phyloP scores from a whole-genome alignment of 768 basidiomycete species.

The Lentinus brumalis region DNA sequence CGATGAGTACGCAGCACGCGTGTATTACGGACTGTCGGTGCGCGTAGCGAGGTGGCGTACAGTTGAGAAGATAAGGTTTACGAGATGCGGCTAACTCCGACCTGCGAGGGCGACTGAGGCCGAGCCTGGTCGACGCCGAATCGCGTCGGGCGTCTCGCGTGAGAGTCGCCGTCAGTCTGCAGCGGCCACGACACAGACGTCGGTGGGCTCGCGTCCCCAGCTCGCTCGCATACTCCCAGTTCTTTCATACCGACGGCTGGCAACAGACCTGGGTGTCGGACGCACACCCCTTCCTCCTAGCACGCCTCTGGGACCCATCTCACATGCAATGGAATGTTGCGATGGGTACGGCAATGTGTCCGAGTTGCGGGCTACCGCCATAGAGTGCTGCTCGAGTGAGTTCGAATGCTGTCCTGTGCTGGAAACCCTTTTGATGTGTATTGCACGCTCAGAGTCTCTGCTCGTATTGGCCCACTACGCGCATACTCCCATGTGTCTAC shows the following conservation, averaged over 20 bases:
- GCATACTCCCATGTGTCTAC: neutral
- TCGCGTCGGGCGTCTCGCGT: neutral
- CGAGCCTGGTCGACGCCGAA: neutral
- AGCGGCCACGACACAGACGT: neutral
- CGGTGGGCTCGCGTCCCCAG: neutral
- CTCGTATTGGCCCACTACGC: neutral
- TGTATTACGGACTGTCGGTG: neutral
- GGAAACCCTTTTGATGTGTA: no score
- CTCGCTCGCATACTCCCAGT: neutral
- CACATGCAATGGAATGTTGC: slow-evolving; percentile 79
- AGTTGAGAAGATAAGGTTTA: slow-evolving; percentile 30
- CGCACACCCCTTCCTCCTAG: neutral
- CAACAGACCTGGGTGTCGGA: no score
- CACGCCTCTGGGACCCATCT: neutral
- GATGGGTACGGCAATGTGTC: slow-evolving; percentile 64
- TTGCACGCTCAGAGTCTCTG: neutral
- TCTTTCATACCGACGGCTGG: no score
- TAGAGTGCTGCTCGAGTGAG: slow-evolving; percentile 15
- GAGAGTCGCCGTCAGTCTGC: neutral
- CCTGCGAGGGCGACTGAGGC: neutral
- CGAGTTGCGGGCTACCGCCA: slow-evolving; percentile 42
- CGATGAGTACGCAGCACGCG: slow-evolving; percentile 3
- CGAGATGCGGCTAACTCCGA: neutral
- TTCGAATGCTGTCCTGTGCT: neutral
- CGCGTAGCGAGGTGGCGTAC: slow-evolving; percentile 24